These are phyloP conservation scores for Trypanosoma vivax DNA, from an alignment of 208 protist species.

Conservation along the genomic window DNA sequence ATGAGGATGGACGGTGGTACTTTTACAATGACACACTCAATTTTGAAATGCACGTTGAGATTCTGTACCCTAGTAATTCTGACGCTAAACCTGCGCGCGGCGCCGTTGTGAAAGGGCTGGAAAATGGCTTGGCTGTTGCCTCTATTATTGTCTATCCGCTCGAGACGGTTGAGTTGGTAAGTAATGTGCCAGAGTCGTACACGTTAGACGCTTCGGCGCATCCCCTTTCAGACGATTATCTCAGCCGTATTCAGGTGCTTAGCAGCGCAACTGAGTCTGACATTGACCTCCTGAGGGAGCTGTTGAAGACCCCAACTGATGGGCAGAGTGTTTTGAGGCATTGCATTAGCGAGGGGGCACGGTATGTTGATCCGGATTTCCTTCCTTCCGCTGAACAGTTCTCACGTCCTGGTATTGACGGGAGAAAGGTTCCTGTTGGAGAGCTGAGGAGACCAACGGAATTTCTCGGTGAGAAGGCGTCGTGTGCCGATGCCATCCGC, in stretches of 20 bases:
- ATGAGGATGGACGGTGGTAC: constrained; percentile 33
- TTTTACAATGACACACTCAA: constrained; percentile 27
- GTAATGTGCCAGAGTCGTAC: constrained; percentile 34
- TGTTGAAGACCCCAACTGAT: constrained; percentile 28
- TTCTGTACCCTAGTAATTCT: constrained; percentile 10
- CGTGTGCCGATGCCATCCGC: constrained; percentile 25
- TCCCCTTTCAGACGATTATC: constrained; percentile 50
- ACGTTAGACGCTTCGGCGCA: constrained; percentile 47
- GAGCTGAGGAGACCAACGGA: constrained; percentile 9
- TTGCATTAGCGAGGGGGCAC: constrained; percentile 3
- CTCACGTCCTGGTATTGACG: constrained; percentile 10
- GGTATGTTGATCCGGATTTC: constrained; percentile 14
- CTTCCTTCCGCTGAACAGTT: constrained; percentile 3
- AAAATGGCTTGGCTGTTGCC: constrained; percentile 30
- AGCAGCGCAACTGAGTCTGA: background rate
- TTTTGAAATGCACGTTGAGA: constrained; percentile 19
- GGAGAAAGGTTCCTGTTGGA: background rate
- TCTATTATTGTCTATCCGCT: constrained; percentile 53
- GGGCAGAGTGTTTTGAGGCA: constrained; percentile 14
- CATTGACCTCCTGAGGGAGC: constrained; percentile 1
- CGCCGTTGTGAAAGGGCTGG: constrained; percentile 29
- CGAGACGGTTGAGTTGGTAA: constrained; percentile 58
- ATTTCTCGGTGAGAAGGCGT: constrained; percentile 6
- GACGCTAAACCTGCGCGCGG: constrained; percentile 43
- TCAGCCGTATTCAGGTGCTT: constrained; percentile 5